Base-by-base conservation (phyloP, 768 basidiomycete species). In the Lactarius akahatsu region DNA sequence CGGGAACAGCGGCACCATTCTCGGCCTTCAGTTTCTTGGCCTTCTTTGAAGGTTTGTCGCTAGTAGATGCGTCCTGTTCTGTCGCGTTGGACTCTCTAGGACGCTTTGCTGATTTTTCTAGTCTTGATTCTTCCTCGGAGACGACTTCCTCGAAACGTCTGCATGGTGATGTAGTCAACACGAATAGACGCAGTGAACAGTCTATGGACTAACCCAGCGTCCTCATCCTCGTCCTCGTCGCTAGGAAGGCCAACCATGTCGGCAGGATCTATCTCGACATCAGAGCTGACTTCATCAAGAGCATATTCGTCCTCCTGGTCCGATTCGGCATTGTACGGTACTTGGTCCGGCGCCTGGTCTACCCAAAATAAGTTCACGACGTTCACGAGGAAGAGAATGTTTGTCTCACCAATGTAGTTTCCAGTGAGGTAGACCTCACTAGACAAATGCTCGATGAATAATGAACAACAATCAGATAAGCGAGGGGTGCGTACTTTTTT, bases 401-500 rank as follows among this genome's bases (percentile, higher is more conserved):
- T 55, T 41, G 30, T 28, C 65, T 20, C 76, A 90, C 90, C 85
- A 74, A 95, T 85, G 76, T 93, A 94, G 77, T 94, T 93, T 62
- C 94, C 93, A 69, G 88, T 86, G 67, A 95, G 77, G 77, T 92
- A 86, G 58, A 94, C 81, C 58, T 88, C 78, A 75, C 89, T 92
- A 63, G 3, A 58, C 38, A 65, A 26, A 50, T 4, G 36, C 18
- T 23, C 23, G 52, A 38, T 55, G 20, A 18, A 36, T 57, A 60
- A 30, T 62, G 59, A 43, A 20, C 23, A 60, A 23, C 2, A 57
- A 16, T 58, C 23, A 34, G 26, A 32, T 7, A n/a, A 54, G 15
- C 30, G 26, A n/a, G 16, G 30, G 60, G 26, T 15, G 70, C 81
- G 69, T 70, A 93, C 91, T 97, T 97, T 79, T 92, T 89, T 65